phyloP scores from a whole-genome alignment of 805 yeast genomes.

The Candida easanensis region DNA sequence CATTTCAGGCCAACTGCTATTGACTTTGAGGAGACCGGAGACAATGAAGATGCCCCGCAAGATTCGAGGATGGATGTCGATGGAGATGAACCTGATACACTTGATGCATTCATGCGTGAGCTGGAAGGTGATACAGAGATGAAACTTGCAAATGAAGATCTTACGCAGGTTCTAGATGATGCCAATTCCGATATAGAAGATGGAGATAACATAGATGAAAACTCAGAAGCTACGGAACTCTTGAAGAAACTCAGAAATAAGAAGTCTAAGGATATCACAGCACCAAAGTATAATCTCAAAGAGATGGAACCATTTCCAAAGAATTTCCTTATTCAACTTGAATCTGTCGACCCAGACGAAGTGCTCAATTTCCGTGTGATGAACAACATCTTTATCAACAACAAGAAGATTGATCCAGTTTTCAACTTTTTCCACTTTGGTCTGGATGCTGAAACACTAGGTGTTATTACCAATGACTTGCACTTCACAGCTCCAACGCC shows the following conservation, averaged over 20 bases:
- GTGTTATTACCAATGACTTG: slow-evolving; percentile 47
- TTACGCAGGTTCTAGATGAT: slow-evolving; percentile 7
- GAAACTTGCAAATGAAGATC: background rate
- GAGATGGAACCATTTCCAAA: slow-evolving; percentile 56
- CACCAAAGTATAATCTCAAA: slow-evolving; percentile 29
- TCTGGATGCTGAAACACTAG: slow-evolving; percentile 55
- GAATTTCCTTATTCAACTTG: slow-evolving; percentile 54
- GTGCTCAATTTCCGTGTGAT: slow-evolving; percentile 61
- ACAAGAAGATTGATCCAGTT: slow-evolving; percentile 49
- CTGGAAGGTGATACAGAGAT: slow-evolving; percentile 22
- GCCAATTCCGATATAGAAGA: slow-evolving; percentile 29
- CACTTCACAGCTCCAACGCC: slow-evolving; percentile 70
- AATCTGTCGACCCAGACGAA: slow-evolving; percentile 48
- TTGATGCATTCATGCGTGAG: slow-evolving; percentile 44
- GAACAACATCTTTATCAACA: slow-evolving; percentile 40
- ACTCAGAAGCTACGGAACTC: slow-evolving; percentile 32
- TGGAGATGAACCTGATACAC: slow-evolving; percentile 36
- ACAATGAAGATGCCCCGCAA: background rate
- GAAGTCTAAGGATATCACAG: slow-evolving; percentile 48
- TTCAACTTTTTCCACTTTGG: slow-evolving; percentile 81
- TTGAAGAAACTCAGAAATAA: slow-evolving; percentile 43
- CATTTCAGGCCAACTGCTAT: slow-evolving; percentile 22
- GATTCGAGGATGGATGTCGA: background rate
- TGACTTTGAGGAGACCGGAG: slow-evolving; percentile 2
- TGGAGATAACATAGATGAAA: slow-evolving; percentile 30